Percentiles rank a stretch among this genome's conserved stretches.
Evolutionary conservation across 169 alveolate genomes (phyloP).

Genomic region (Cryptosporidium meleagridis): DNA sequence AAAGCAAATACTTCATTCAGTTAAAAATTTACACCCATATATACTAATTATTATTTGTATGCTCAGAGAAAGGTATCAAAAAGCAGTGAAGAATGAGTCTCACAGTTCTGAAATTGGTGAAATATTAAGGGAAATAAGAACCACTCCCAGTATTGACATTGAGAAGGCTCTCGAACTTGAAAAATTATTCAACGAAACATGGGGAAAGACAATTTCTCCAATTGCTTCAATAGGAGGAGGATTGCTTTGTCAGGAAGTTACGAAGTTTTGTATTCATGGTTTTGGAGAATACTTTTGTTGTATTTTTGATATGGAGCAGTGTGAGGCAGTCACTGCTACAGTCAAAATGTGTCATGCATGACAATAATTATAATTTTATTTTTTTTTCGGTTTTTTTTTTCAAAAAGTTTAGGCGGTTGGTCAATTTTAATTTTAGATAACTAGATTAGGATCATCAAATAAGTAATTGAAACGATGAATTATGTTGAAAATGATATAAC

Average conservation of each 20-base stretch:
- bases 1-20: not conserved
- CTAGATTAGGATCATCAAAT: conserved; percentile 2
- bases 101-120: not conserved
- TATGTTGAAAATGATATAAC: conserved; percentile 1
- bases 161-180: conserved; percentile 9
- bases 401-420: not conserved
- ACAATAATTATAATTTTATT: not conserved
- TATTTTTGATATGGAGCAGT: conserved; percentile 57
- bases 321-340: conserved; percentile 67
- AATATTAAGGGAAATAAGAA: conserved; percentile 6
- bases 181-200: not conserved
- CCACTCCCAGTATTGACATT: conserved; percentile 3
- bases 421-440: not conserved
- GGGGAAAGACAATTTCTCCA: conserved; percentile 67
- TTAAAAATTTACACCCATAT: conserved; percentile 47
- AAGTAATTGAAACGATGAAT: not conserved
- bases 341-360: not conserved
- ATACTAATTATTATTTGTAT: conserved; percentile 11
- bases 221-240: conserved; percentile 73
- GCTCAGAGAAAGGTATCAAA: not conserved
- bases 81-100: not conserved
- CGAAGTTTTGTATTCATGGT: conserved; percentile 35
- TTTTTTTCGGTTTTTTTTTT: not conserved
- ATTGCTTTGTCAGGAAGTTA: conserved; percentile 53
- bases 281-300: conserved; percentile 48